These are phyloP conservation scores for Cystobasidiaceae sp. DNA, from an alignment of 1,284 basidiomycete genomes.

Conservation along the genomic window DNA sequence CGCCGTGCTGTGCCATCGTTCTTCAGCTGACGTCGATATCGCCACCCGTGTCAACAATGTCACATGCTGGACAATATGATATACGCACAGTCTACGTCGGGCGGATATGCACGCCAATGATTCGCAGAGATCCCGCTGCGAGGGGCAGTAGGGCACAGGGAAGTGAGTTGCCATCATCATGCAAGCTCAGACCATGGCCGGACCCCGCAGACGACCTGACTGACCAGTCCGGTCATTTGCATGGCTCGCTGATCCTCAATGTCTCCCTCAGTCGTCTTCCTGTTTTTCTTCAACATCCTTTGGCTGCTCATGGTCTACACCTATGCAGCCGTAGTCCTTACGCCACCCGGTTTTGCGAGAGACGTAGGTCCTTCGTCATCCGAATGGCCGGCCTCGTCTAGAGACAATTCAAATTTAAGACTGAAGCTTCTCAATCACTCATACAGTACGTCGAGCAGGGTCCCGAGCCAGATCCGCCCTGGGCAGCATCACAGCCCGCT, in stretches of 20 bases:
- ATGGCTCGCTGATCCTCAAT: too few species aligned
- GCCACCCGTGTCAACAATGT: not conserved
- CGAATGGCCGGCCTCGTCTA: too few species aligned
- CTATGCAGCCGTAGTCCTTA: constrained; percentile 34
- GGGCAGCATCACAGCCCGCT: too few species aligned
- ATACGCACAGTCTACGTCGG: constrained; percentile 39
- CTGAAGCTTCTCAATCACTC: not conserved
- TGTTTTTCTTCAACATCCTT: constrained; percentile 39
- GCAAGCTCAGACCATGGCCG: not conserved
- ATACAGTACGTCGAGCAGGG: constrained; percentile 14
- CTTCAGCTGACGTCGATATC: constrained; percentile 10
- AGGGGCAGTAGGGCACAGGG: constrained; percentile 35
- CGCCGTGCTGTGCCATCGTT: not conserved
- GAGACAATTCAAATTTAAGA: too few species aligned
- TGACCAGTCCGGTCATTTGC: not conserved
- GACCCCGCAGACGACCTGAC: not conserved
- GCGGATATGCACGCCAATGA: constrained; percentile 37
- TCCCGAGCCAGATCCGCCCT: constrained; percentile 34
- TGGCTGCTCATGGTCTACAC: constrained; percentile 39
- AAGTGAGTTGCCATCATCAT: constrained; percentile 29
- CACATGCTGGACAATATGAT: too few species aligned
- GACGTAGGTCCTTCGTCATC: constrained; percentile 39
- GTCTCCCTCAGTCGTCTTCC: constrained; percentile 39
- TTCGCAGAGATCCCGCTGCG: constrained; percentile 29
- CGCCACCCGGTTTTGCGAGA: constrained; percentile 37